Evolutionary conservation across 2,329 filamentous ascomycete species (phyloP).

Genomic region (Falciphora oryzae): DNA sequence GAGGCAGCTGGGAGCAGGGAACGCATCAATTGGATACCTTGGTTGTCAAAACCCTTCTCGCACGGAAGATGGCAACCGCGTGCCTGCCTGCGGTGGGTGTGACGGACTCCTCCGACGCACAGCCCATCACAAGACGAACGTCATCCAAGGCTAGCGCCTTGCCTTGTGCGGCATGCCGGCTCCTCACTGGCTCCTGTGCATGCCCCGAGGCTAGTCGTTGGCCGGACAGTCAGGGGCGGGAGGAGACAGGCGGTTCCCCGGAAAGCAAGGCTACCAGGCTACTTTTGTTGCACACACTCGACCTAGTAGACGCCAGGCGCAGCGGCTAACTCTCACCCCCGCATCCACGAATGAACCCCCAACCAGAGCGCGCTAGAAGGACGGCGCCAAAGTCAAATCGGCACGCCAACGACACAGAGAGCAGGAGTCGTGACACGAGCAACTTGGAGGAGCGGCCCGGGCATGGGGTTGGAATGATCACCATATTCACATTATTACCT

Average conservation of each 20-base stretch:
- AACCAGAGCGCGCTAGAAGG: background rate
- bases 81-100: background rate
- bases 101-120: background rate
- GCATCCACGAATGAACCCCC: background rate
- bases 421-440: background rate
- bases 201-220: background rate
- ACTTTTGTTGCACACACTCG: no score
- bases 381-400: background rate
- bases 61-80: background rate
- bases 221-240: background rate
- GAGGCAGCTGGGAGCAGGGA: background rate
- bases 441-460: background rate
- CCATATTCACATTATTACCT: background rate
- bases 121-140: background rate
- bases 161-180: background rate
- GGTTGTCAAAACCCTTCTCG: background rate
- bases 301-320: no score
- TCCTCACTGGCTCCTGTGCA: background rate
- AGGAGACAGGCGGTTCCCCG: background rate
- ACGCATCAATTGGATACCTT: no score
- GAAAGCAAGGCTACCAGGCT: background rate
- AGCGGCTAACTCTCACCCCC: no score
- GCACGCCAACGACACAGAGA: background rate
- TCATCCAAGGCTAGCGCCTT: background rate
- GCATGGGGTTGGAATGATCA: background rate